Conservation (phyloP, 2,329 filamentous ascomycete genomes). For the Nigrospora oryzae region DNA sequence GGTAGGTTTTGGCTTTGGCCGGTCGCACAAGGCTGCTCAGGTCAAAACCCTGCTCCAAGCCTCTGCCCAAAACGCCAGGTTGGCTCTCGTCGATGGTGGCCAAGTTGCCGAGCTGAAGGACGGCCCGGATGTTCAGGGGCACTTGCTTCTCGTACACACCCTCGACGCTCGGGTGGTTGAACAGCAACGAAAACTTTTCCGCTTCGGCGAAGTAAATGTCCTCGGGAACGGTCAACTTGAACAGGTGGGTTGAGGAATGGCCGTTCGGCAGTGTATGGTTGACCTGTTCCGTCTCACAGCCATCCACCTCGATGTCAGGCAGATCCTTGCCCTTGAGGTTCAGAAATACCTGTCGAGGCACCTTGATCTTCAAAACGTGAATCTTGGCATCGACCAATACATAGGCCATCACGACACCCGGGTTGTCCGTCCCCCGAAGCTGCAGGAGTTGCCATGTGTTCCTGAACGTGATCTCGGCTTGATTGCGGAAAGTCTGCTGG, state of each 20-base stretch:
- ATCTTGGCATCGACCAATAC: constrained; percentile 92
- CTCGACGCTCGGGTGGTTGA: constrained; percentile 90
- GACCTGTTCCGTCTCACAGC: constrained; percentile 86
- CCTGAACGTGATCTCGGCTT: constrained; percentile 82
- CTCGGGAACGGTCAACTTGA: constrained; percentile 86
- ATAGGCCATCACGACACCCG: constrained; percentile 80
- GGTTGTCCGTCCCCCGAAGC: constrained; percentile 70
- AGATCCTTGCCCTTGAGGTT: constrained; percentile 84
- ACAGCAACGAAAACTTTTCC: constrained; percentile 72
- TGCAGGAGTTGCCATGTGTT: constrained; percentile 95
- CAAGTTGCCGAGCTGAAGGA: constrained; percentile 81
- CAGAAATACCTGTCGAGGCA: constrained; percentile 81
- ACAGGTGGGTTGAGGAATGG: constrained; percentile 86
- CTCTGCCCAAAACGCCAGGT: constrained; percentile 82
- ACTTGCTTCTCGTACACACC: constrained; percentile 95
- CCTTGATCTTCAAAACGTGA: constrained; percentile 78
- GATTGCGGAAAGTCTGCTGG: constrained; percentile 73
- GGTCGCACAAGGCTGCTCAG: constrained; percentile 65
- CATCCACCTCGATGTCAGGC: constrained; percentile 79
- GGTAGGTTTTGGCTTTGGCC: constrained; percentile 58
- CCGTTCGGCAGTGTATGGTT: constrained; percentile 91
- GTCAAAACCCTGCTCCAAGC: constrained; percentile 90
- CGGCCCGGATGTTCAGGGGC: constrained; percentile 75
- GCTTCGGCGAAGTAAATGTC: constrained; percentile 78
- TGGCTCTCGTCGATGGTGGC: constrained; percentile 92